These are phyloP conservation scores for Onygena corvina DNA, from an alignment of 2,329 filamentous ascomycete genomes.

Conservation along the genomic window DNA sequence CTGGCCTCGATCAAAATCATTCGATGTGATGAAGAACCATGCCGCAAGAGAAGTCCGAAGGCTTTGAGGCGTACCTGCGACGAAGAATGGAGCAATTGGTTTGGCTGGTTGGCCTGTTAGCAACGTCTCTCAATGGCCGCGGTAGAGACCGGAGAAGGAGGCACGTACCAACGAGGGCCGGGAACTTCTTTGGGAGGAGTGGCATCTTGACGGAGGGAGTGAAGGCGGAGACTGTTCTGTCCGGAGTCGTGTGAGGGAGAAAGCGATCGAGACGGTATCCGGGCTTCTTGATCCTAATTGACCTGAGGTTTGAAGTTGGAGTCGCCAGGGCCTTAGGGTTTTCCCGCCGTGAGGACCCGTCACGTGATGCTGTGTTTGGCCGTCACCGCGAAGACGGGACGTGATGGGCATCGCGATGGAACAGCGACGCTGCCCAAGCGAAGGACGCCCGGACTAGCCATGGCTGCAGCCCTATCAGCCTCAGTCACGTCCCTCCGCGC, in stretches of 20 bases:
- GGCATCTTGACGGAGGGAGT: slow-evolving; percentile 48
- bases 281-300: background rate
- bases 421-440: background rate
- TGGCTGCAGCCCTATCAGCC: slow-evolving; percentile 42
- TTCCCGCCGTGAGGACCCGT: slow-evolving; percentile 8
- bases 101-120: slow-evolving; percentile 47
- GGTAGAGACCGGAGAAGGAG: slow-evolving; percentile 15
- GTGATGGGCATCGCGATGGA: background rate
- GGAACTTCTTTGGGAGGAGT: slow-evolving; percentile 76
- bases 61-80: slow-evolving; percentile 61
- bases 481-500: slow-evolving; percentile 50
- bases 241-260: slow-evolving; percentile 17
- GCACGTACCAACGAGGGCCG: slow-evolving; percentile 60
- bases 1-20: background rate
- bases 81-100: slow-evolving; percentile 88
- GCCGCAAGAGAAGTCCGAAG: slow-evolving; percentile 5
- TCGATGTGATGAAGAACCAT: too few species aligned
- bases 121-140: slow-evolving; percentile 23
- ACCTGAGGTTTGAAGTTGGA: slow-evolving; percentile 7
- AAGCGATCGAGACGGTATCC: slow-evolving; percentile 13
- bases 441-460: slow-evolving; percentile 12
- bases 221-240: background rate
- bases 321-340: slow-evolving; percentile 13
- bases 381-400: background rate
- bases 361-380: slow-evolving; percentile 9